Conservation (phyloP, 2,329 filamentous ascomycete species). For the Fusarium sp. region DNA sequence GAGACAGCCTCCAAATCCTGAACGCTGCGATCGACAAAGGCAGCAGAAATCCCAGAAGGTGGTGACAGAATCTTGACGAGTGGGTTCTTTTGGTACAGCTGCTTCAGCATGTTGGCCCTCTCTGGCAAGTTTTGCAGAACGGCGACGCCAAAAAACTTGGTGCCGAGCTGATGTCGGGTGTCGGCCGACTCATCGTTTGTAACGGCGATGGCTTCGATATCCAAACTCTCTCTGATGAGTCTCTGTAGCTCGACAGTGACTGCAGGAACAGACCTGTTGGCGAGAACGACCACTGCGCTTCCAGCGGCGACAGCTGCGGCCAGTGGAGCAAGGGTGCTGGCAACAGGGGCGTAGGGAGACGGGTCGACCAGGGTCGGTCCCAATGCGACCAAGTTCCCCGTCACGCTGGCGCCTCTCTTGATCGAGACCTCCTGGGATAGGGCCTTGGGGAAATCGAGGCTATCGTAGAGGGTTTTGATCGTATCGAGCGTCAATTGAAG, state of each 20-base stretch:
- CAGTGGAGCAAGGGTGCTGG: not conserved
- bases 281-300: not conserved
- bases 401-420: not conserved
- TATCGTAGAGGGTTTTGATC: slow-evolving; percentile 4
- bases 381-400: not conserved
- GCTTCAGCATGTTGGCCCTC: not conserved
- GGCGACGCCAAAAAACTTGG: not conserved
- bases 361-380: slow-evolving; percentile 1
- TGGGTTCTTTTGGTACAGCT: not conserved
- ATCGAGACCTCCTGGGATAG: not conserved
- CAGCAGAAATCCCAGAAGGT: not conserved
- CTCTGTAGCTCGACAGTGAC: not conserved
- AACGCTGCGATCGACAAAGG: not conserved
- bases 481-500: slow-evolving; percentile 1
- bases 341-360: not conserved
- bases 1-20: not conserved
- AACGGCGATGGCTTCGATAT: not conserved
- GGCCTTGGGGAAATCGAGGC: slow-evolving; percentile 1
- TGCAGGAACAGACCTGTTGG: not conserved
- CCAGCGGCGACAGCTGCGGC: not conserved
- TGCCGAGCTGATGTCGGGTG: not conserved
- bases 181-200: not conserved
- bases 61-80: not conserved
- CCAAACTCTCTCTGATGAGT: not conserved
- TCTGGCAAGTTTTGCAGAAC: not conserved